A percentile compares a stretch with the other conserved stretches of the same genome.
These are phyloP conservation scores for Melastoma malabathricum DNA, from an alignment of 345 rosid genomes.

Conservation along the genomic window DNA sequence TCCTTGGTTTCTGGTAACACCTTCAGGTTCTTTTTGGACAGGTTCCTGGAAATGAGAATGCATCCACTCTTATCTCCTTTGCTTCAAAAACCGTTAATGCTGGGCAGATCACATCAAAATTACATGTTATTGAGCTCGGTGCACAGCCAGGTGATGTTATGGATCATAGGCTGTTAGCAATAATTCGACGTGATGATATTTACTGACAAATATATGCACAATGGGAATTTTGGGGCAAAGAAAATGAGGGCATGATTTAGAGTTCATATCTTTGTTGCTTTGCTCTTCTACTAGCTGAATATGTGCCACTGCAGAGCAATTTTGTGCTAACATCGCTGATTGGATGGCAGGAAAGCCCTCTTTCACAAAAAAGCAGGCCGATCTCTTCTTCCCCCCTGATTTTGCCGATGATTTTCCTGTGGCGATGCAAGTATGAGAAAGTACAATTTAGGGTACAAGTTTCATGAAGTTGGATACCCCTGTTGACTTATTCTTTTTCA, in stretches of 20 bases:
- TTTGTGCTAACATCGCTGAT: constrained; percentile 2
- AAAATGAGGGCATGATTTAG: too few species aligned
- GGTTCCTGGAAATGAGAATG: constrained; percentile 97
- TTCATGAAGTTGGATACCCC: constrained; percentile 75
- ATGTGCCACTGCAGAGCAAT: constrained; percentile 43
- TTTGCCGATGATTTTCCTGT: constrained; percentile 98
- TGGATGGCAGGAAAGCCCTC: constrained; percentile 66
- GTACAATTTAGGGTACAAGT: background rate
- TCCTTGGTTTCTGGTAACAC: too few species aligned
- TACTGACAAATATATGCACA: too few species aligned
- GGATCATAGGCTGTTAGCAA: too few species aligned
- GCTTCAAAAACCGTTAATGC: constrained; percentile 83
- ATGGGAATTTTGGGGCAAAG: too few species aligned
- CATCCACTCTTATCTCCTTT: constrained; percentile 79
- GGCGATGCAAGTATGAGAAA: constrained; percentile 74
- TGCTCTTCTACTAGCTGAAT: constrained; percentile 23
- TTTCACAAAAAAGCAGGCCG: constrained; percentile 94
- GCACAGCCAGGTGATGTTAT: constrained; percentile 69
- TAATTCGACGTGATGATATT: too few species aligned
- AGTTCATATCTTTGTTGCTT: background rate
- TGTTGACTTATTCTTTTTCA: constrained; percentile 26
- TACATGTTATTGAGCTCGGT: constrained; percentile 95
- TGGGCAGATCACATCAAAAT: constrained; percentile 78
- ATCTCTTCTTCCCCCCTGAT: constrained; percentile 97
- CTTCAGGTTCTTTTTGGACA: constrained; percentile 11